Percentiles rank a stretch among this genome's conserved stretches.
These are phyloP conservation scores for Colletotrichum liriopes DNA, from an alignment of 2,329 filamentous ascomycete genomes.

Conservation along the genomic window DNA sequence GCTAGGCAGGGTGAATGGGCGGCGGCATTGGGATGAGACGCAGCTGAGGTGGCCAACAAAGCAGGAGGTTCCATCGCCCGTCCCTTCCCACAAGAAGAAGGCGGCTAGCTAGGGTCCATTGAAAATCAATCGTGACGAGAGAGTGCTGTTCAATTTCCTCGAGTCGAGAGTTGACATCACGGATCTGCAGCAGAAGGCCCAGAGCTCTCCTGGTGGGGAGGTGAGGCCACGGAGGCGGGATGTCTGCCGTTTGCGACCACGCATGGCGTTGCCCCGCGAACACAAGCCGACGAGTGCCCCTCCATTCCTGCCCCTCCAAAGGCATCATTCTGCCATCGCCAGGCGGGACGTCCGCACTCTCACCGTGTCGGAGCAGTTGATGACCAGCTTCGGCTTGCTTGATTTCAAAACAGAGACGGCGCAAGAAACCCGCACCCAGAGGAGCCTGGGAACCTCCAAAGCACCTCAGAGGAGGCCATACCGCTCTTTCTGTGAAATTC, in stretches of 20 bases:
- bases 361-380: not conserved
- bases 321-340: not conserved
- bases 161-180: conserved; percentile 38
- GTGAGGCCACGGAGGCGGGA: conserved; percentile 27
- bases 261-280: conserved; percentile 39
- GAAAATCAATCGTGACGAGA: conserved; percentile 23
- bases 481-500: conserved; percentile 30
- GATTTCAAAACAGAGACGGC: not conserved
- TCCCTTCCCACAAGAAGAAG: conserved; percentile 21
- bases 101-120: conserved; percentile 23
- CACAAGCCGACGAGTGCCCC: conserved; percentile 28
- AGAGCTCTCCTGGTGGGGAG: conserved; percentile 13
- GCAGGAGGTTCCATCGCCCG: conserved; percentile 17
- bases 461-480: conserved; percentile 11
- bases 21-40: conserved; percentile 7
- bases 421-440: too few relatives aligned
- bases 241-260: conserved; percentile 32
- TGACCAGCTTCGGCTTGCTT: not conserved
- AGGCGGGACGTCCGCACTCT: too few relatives aligned
- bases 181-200: conserved; percentile 27
- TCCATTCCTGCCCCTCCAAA: conserved; percentile 30
- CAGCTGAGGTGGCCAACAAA: conserved; percentile 27
- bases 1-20: not conserved
- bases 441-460: not conserved
- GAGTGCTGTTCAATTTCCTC: conserved; percentile 1